Conservation (phyloP, 1,284 basidiomycete species). For the Anthracocystis walkeri region DNA sequence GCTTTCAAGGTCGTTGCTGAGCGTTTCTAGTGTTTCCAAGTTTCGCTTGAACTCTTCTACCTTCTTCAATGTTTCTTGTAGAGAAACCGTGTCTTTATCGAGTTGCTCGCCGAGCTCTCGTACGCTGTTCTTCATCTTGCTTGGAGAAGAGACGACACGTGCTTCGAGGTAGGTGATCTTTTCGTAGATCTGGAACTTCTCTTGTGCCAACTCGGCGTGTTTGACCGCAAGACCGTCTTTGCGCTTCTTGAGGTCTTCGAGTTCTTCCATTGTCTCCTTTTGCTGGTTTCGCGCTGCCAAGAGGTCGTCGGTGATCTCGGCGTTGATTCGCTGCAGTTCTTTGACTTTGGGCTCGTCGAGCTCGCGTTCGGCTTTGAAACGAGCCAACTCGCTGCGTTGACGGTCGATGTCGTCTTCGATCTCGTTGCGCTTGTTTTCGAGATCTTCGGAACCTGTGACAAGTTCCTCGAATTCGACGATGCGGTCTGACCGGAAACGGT, state of each 20-base stretch:
- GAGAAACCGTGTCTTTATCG: conserved; percentile 76
- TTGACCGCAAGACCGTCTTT: conserved; percentile 47
- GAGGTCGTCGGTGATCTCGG: conserved; percentile 83
- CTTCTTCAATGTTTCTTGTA: conserved; percentile 81
- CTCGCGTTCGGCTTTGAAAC: conserved; percentile 69
- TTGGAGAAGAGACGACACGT: conserved; percentile 54
- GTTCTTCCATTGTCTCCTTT: conserved; percentile 50
- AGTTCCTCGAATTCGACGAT: conserved; percentile 75
- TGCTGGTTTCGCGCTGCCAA: conserved; percentile 54
- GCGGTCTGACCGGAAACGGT: conserved; percentile 63
- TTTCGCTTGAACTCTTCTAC: conserved; percentile 70
- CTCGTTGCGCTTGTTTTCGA: conserved; percentile 74
- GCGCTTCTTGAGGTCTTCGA: conserved; percentile 55
- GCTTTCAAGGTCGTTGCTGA: conserved; percentile 49
- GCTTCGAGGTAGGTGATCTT: conserved; percentile 62
- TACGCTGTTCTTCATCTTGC: conserved; percentile 55
- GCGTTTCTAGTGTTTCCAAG: conserved; percentile 50
- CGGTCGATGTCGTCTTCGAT: conserved; percentile 74
- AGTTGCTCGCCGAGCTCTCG: conserved; percentile 73
- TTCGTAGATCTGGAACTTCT: conserved; percentile 56
- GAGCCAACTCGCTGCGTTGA: conserved; percentile 72
- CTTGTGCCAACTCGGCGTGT: conserved; percentile 55
- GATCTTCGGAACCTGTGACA: conserved; percentile 75
- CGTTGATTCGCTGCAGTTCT: conserved; percentile 78
- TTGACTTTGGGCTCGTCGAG: conserved; percentile 77